Conservation (phyloP, 371 early-diverging fungal genomes). For the Syncephalastrum monosporum region DNA sequence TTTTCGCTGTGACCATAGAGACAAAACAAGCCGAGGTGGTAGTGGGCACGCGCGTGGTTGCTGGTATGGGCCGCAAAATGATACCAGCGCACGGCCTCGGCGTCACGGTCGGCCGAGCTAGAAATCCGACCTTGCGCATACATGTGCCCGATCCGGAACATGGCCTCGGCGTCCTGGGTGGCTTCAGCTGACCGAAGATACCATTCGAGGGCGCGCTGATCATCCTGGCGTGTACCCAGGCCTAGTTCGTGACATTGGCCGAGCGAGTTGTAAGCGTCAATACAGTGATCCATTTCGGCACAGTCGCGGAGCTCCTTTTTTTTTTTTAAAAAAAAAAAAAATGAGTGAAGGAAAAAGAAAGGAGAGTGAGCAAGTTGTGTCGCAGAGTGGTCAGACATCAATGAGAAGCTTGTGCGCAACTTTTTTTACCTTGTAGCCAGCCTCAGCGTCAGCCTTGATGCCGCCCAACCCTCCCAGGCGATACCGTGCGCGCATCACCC, state of each 20-base stretch:
- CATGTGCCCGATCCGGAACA: slow-evolving; percentile 40
- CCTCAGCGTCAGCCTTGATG: slow-evolving; percentile 31
- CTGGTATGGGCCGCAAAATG: slow-evolving; percentile 25
- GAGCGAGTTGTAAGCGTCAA: slow-evolving; percentile 34
- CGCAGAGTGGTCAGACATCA: background rate
- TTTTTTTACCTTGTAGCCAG: slow-evolving; percentile 34
- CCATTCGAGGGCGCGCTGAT: slow-evolving; percentile 44
- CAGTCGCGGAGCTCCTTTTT: slow-evolving; percentile 39
- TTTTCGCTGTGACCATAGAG: slow-evolving; percentile 25
- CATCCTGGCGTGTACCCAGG: slow-evolving; percentile 42
- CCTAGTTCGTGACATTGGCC: slow-evolving; percentile 50
- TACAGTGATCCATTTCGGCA: slow-evolving; percentile 35
- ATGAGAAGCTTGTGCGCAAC: background rate
- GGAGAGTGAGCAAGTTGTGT: background rate
- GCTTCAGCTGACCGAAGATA: slow-evolving; percentile 34
- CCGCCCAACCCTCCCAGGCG: slow-evolving; percentile 34
- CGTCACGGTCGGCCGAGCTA: slow-evolving; percentile 13
- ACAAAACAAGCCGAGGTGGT: slow-evolving; percentile 35
- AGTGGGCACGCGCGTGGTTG: slow-evolving; percentile 35
- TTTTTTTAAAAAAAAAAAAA: background rate
- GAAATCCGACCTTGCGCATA: slow-evolving; percentile 24
- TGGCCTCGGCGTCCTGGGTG: slow-evolving; percentile 41
- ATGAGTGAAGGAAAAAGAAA: background rate
- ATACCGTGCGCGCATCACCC: slow-evolving; percentile 46
- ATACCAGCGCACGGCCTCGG: slow-evolving; percentile 36